Conservation (phyloP, 192 early-diverging fungal genomes). For the Funneliformis mosseae region DNA sequence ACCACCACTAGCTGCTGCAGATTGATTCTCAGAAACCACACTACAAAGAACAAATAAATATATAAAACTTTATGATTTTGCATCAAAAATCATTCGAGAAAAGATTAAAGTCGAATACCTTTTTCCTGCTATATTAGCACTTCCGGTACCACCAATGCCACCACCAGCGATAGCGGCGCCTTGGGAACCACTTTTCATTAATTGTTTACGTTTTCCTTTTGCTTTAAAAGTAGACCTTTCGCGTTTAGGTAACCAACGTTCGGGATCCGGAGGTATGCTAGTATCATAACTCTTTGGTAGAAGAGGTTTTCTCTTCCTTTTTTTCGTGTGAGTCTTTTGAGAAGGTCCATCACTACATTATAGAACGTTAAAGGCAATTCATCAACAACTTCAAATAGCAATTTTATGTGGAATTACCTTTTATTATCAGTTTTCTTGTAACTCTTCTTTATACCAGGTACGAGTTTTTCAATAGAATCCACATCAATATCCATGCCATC, state of each 20-base stretch:
- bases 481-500: slow-evolving; percentile 46
- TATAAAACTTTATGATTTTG: no score
- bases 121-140: slow-evolving; percentile 64
- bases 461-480: slow-evolving; percentile 54
- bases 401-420: slow-evolving; percentile 21
- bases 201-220: slow-evolving; percentile 60
- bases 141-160: slow-evolving; percentile 72
- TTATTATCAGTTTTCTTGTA: slow-evolving; percentile 51
- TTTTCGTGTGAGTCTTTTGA: slow-evolving; percentile 44
- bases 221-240: slow-evolving; percentile 58
- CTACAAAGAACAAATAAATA: slow-evolving; percentile 6
- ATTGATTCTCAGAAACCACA: neutral
- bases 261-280: slow-evolving; percentile 57
- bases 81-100: neutral
- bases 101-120: slow-evolving; percentile 1
- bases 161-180: slow-evolving; percentile 64
- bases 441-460: slow-evolving; percentile 57
- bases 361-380: slow-evolving; percentile 6
- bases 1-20: no score
- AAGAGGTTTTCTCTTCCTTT: slow-evolving; percentile 59
- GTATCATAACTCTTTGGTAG: slow-evolving; percentile 63
- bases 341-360: slow-evolving; percentile 4
- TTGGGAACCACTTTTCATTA: slow-evolving; percentile 66
- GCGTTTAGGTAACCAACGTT: slow-evolving; percentile 72
- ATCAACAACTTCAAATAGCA: neutral